phyloP scores from a whole-genome alignment of 805 yeast genomes.

The Jamesozyma gamospora region DNA sequence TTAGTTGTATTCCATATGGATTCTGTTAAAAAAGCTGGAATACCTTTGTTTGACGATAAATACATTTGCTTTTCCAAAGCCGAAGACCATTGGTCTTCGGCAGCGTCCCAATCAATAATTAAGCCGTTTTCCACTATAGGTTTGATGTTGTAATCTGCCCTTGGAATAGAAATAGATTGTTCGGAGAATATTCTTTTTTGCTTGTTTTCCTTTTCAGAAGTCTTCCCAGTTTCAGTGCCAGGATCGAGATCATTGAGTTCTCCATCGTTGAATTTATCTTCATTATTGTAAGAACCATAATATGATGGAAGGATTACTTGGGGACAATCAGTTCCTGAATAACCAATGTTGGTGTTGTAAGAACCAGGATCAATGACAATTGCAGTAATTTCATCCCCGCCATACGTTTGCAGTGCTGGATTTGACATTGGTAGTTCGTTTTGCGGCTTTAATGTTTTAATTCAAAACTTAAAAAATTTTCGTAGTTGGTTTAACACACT shows the following conservation, averaged over 20 bases:
- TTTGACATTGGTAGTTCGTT: slow-evolving; percentile 26
- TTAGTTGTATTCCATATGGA: slow-evolving; percentile 71
- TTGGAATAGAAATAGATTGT: slow-evolving; percentile 41
- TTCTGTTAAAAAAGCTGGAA: slow-evolving; percentile 72
- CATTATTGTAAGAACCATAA: slow-evolving; percentile 34
- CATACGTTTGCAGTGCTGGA: slow-evolving; percentile 43
- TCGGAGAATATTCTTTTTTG: slow-evolving; percentile 27
- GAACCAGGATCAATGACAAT: slow-evolving; percentile 90
- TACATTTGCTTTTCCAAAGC: slow-evolving; percentile 43
- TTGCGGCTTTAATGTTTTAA: too few relatives aligned
- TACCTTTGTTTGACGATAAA: slow-evolving; percentile 33
- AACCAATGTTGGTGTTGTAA: slow-evolving; percentile 72
- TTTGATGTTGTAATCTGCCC: slow-evolving; percentile 41
- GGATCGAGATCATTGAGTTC: slow-evolving; percentile 7
- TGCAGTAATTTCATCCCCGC: slow-evolving; percentile 78
- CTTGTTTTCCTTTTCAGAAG: slow-evolving; percentile 9
- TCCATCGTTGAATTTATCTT: background rate
- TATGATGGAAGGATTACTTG: slow-evolving; percentile 62
- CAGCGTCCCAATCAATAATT: slow-evolving; percentile 80
- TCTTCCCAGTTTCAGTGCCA: slow-evolving; percentile 7
- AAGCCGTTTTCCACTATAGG: slow-evolving; percentile 52
- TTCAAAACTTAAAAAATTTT: too few relatives aligned
- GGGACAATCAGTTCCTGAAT: slow-evolving; percentile 88
- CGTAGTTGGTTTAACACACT: too few relatives aligned
- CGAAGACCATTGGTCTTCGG: slow-evolving; percentile 60